Conservation (phyloP, 2,329 filamentous ascomycete genomes). For the Chaetomium sp. region DNA sequence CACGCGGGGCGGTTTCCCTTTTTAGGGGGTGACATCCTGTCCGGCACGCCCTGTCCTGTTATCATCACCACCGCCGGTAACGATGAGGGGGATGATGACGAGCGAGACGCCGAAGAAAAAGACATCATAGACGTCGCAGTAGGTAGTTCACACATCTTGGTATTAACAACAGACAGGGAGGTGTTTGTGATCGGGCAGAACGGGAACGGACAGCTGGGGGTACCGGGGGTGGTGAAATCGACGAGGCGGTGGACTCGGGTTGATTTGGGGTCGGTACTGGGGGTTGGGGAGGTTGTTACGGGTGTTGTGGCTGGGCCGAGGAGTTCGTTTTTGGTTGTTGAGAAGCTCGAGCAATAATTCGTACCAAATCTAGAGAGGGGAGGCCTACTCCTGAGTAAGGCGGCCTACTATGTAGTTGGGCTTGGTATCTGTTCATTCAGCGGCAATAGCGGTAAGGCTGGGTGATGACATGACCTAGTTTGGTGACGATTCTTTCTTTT, state of each 20-base stretch:
- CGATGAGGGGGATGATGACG: no score
- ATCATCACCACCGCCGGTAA: no score
- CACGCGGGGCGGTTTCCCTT: conserved; percentile 31
- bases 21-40: conserved; percentile 24
- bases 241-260: conserved; percentile 33
- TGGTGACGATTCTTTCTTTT: conserved; percentile 7
- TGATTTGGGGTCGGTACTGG: conserved; percentile 9
- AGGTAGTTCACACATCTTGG: conserved; percentile 53
- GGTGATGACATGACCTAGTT: conserved; percentile 2
- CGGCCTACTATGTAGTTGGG: no score
- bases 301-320: conserved; percentile 44
- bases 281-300: conserved; percentile 26
- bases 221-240: conserved; percentile 24
- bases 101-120: conserved; percentile 28
- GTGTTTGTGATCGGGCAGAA: conserved; percentile 54
- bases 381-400: no score
- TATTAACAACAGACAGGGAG: conserved; percentile 41
- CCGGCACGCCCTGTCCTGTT: conserved; percentile 36
- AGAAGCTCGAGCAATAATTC: conserved; percentile 2
- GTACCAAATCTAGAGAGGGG: no score
- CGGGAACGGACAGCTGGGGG: conserved; percentile 52
- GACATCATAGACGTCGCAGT: conserved; percentile 53
- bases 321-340: conserved; percentile 43
- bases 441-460: not conserved
- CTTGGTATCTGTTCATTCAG: not conserved